These are phyloP conservation scores for Xylaria intraflava DNA, from an alignment of 495 filamentous ascomycete species.

Conservation along the genomic window DNA sequence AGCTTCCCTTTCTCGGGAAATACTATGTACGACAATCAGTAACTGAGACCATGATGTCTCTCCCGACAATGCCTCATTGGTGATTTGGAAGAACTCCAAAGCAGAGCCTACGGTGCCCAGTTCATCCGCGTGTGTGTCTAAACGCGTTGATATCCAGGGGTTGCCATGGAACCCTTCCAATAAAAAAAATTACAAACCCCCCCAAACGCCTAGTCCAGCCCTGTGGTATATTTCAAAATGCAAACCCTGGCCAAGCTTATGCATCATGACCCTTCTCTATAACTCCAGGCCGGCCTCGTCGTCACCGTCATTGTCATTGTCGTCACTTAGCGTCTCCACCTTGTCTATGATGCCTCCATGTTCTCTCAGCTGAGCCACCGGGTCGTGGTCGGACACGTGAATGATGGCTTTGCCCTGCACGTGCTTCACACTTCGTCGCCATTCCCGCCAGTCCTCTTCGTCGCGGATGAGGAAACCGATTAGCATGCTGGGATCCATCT, in stretches of 20 bases:
- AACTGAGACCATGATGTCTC: neutral
- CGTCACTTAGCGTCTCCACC: constrained; percentile 65
- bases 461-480: constrained; percentile 88
- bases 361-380: constrained; percentile 46
- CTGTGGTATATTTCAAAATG: constrained; percentile 18
- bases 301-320: constrained; percentile 58
- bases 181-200: constrained; percentile 6
- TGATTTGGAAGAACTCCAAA: neutral
- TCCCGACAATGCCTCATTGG: neutral
- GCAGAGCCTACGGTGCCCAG: neutral
- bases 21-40: neutral
- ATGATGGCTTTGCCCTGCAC: constrained; percentile 78
- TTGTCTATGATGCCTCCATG: constrained; percentile 76
- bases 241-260: constrained; percentile 4
- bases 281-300: constrained; percentile 18
- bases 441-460: constrained; percentile 76
- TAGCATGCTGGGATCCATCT: constrained; percentile 99
- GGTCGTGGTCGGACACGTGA: constrained; percentile 65
- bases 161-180: neutral
- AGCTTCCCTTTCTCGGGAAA: neutral
- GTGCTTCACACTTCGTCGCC: constrained; percentile 62
- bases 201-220: constrained; percentile 7
- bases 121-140: neutral
- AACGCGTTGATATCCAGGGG: constrained; percentile 3
- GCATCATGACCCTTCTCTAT: constrained; percentile 24